Percentiles rank a stretch among this genome's conserved stretches.
Conservation (phyloP, 768 basidiomycete species). For the Pleurotus citrinopileatus region DNA sequence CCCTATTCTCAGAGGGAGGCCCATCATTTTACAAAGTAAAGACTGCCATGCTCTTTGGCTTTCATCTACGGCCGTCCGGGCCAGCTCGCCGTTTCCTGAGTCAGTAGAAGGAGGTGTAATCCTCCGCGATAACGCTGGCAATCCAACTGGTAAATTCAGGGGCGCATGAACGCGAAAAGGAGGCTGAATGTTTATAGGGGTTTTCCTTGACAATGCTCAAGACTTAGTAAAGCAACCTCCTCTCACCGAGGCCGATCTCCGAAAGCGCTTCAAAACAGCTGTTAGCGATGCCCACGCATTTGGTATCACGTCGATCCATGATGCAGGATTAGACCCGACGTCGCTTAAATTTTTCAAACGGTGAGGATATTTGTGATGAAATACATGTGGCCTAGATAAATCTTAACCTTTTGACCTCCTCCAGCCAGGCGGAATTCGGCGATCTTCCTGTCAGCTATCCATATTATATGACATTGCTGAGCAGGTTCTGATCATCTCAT, state of each 20-base stretch:
- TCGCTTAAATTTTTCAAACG: constrained; percentile 75
- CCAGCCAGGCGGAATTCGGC: constrained; percentile 59
- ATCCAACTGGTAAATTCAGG: constrained; percentile 69
- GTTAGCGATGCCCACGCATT: constrained; percentile 63
- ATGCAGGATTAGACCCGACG: constrained; percentile 69
- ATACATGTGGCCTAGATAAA: too few species aligned
- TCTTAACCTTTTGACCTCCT: too few species aligned
- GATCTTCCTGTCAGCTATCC: constrained; percentile 53
- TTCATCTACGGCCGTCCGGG: constrained; percentile 56
- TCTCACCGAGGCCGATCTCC: constrained; percentile 60
- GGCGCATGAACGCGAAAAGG: background rate
- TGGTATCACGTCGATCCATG: constrained; percentile 85
- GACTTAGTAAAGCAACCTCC: constrained; percentile 62
- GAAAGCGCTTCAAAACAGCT: constrained; percentile 57
- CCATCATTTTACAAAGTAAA: constrained; percentile 77
- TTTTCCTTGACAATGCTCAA: constrained; percentile 87
- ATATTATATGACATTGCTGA: background rate
- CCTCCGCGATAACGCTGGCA: constrained; percentile 59
- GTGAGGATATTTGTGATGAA: constrained; percentile 31
- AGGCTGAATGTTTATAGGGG: constrained; percentile 38
- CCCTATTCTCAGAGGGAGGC: constrained; percentile 61
- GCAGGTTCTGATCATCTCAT: constrained; percentile 4
- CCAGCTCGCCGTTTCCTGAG: constrained; percentile 61
- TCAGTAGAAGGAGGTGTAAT: constrained; percentile 80
- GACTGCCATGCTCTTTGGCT: constrained; percentile 92